These are phyloP conservation scores for Spathaspora passalidarum DNA, from an alignment of 805 yeast species.

Conservation along the genomic window DNA sequence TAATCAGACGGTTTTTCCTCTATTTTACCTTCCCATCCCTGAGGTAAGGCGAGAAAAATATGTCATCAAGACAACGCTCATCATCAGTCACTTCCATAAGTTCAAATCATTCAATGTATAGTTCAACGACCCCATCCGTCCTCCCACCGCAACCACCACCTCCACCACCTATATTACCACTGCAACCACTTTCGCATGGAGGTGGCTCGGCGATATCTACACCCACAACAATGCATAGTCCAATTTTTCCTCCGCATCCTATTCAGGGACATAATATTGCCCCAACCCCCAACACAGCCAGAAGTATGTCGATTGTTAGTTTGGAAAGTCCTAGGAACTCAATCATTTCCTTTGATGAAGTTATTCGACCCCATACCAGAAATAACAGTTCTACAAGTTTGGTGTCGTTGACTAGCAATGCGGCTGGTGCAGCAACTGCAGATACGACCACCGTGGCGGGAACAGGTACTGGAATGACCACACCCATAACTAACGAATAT, in stretches of 20 bases:
- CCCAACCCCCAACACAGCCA: slow-evolving; percentile 17
- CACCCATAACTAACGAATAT: neutral
- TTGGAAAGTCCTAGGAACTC: slow-evolving; percentile 40
- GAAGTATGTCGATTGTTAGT: slow-evolving; percentile 37
- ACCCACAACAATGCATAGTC: neutral
- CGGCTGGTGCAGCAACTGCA: slow-evolving; percentile 1
- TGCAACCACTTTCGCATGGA: neutral
- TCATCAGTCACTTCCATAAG: slow-evolving; percentile 30
- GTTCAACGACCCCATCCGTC: neutral
- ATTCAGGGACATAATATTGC: neutral
- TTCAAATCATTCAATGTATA: slow-evolving; percentile 20
- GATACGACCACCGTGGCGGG: slow-evolving; percentile 1
- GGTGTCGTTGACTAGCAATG: slow-evolving; percentile 8
- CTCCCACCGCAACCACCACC: neutral
- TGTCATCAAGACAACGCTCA: slow-evolving; percentile 23
- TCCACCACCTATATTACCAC: neutral
- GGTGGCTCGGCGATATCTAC: neutral
- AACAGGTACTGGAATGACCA: neutral
- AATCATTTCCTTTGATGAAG: slow-evolving; percentile 38
- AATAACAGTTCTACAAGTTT: slow-evolving; percentile 31
- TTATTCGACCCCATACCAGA: slow-evolving; percentile 23
- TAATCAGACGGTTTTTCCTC: too few relatives aligned
- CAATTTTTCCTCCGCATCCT: neutral
- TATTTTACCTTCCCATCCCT: too few relatives aligned
- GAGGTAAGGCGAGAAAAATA: neutral